phyloP scores from a whole-genome alignment of 768 basidiomycete species.

The Multifurca ochricompacta region DNA sequence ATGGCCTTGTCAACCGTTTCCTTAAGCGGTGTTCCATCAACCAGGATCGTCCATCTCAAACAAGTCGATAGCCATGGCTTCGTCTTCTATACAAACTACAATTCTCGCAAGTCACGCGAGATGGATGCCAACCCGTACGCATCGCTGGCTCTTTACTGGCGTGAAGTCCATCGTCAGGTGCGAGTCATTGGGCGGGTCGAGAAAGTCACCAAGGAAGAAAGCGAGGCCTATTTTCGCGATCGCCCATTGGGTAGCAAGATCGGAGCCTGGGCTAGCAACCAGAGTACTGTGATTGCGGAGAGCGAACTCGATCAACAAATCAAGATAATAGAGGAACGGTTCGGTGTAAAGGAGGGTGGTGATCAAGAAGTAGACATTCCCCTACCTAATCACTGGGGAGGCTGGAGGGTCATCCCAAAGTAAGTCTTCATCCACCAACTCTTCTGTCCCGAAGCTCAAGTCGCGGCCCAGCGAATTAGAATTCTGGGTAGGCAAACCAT shows the following conservation, averaged over 20 bases:
- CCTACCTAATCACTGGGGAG: conserved; percentile 91
- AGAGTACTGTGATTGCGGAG: conserved; percentile 74
- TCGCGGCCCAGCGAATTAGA: conserved; percentile 69
- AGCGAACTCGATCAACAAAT: conserved; percentile 58
- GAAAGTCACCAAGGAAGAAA: conserved; percentile 64
- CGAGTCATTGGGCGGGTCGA: conserved; percentile 83
- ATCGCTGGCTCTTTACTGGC: conserved; percentile 87
- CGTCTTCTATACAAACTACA: conserved; percentile 96
- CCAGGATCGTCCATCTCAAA: conserved; percentile 87
- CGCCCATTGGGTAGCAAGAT: conserved; percentile 79
- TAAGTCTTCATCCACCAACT: conserved; percentile 33
- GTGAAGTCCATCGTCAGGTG: conserved; percentile 71
- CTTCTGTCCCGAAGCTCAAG: background rate
- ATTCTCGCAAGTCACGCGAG: conserved; percentile 85
- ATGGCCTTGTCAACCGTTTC: conserved; percentile 77
- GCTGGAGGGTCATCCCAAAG: conserved; percentile 91
- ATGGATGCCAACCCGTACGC: conserved; percentile 70
- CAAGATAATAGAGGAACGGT: conserved; percentile 48
- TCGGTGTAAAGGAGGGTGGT: conserved; percentile 37
- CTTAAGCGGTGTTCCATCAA: conserved; percentile 67
- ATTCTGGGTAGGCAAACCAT: conserved; percentile 97
- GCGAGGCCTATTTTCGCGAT: conserved; percentile 71
- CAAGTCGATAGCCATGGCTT: conserved; percentile 84
- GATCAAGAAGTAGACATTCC: conserved; percentile 51
- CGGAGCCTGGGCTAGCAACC: conserved; percentile 91